Conservation (phyloP, 2,329 filamentous ascomycete species). For the Diaporthe sp. region DNA sequence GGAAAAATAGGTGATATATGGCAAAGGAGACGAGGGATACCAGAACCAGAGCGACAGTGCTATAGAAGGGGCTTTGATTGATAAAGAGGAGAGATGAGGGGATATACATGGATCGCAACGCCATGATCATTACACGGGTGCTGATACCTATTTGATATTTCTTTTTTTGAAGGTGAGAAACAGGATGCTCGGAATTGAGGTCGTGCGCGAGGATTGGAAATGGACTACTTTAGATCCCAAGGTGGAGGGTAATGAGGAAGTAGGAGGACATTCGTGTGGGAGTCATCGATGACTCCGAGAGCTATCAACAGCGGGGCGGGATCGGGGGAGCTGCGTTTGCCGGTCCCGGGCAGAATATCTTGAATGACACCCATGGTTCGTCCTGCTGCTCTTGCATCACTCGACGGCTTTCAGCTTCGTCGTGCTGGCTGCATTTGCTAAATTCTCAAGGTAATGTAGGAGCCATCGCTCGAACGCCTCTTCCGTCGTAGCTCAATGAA, state of each 20-base stretch:
- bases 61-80: not conserved
- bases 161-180: not conserved
- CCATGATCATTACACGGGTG: not conserved
- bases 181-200: not conserved
- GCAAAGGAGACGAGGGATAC: not conserved
- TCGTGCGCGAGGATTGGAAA: not conserved
- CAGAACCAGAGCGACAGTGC: not conserved
- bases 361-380: not conserved
- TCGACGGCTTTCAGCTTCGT: not conserved
- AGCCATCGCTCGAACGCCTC: not conserved
- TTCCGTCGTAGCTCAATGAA: not conserved
- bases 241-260: not conserved
- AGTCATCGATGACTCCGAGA: constrained; percentile 25
- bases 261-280: not conserved
- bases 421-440: not conserved
- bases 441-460: too few species aligned
- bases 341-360: constrained; percentile 3
- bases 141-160: not conserved
- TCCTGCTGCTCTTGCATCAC: not conserved
- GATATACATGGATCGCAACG: not conserved
- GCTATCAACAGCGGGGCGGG: constrained; percentile 20
- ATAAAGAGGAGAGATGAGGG: not conserved
- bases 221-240: not conserved
- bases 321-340: not conserved
- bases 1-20: constrained; percentile 2